phyloP scores from a whole-genome alignment of 495 filamentous ascomycete genomes.

The Penicillium cataractarum region DNA sequence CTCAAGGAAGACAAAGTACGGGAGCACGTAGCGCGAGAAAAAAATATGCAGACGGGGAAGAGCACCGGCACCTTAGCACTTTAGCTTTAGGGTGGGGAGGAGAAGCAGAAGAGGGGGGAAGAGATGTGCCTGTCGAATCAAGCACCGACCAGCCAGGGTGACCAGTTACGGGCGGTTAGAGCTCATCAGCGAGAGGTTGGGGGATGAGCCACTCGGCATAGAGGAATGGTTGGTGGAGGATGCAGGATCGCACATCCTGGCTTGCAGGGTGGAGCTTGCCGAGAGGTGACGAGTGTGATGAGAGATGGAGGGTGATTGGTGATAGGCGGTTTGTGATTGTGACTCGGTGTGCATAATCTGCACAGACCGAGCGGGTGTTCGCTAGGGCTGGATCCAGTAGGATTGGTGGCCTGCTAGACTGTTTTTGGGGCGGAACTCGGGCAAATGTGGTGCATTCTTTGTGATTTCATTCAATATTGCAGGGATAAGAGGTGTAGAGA shows the following conservation, averaged over 20 bases:
- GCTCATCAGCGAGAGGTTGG: slow-evolving; percentile 26
- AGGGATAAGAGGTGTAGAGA: neutral
- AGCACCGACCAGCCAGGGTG: slow-evolving; percentile 12
- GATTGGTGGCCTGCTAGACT: neutral
- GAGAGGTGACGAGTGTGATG: slow-evolving; percentile 33
- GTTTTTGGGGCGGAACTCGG: slow-evolving; percentile 5
- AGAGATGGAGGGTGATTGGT: slow-evolving; percentile 30
- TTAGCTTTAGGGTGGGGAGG: slow-evolving; percentile 5
- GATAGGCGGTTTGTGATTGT: slow-evolving; percentile 44
- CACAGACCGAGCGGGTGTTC: slow-evolving; percentile 25
- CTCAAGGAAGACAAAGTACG: slow-evolving; percentile 1
- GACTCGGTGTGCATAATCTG: slow-evolving; percentile 40
- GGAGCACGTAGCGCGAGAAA: slow-evolving; percentile 6
- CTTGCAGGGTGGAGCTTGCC: slow-evolving; percentile 17
- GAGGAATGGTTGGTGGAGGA: slow-evolving; percentile 16
- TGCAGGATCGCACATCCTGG: slow-evolving; percentile 16
- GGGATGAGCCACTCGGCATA: neutral
- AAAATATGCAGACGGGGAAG: slow-evolving; percentile 20
- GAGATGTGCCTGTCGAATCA: slow-evolving; percentile 28
- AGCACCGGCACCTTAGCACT: slow-evolving; percentile 9
- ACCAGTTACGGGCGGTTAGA: slow-evolving; percentile 31
- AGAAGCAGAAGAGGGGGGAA: slow-evolving; percentile 1
- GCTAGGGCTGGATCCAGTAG: slow-evolving; percentile 1
- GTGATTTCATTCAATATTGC: neutral
- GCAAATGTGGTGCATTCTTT: neutral